Percentiles rank a stretch among this genome's conserved stretches.
Conservation (phyloP, 371 early-diverging fungal species). For the Syncephalastrum contaminatum region DNA sequence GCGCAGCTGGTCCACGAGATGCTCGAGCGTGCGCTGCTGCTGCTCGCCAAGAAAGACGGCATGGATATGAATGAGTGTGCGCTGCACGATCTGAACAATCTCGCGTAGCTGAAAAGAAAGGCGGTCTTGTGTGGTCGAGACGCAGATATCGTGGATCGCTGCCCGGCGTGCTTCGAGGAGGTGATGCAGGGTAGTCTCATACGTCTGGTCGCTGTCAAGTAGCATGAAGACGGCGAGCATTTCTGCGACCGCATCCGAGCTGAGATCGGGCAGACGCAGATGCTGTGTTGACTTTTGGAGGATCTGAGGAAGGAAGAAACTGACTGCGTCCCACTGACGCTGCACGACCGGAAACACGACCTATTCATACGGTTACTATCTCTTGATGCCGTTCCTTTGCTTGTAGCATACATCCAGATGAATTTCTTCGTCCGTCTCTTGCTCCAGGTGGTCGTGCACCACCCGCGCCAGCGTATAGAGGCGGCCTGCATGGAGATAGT, state of each 20-base stretch:
- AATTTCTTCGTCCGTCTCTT: constrained; percentile 24
- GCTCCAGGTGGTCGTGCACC: constrained; percentile 64
- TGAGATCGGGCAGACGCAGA: constrained; percentile 44
- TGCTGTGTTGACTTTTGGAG: constrained; percentile 58
- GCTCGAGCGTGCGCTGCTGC: constrained; percentile 23
- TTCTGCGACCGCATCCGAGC: constrained; percentile 62
- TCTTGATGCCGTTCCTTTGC: too few species aligned
- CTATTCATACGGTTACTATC: constrained; percentile 25
- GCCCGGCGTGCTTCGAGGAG: constrained; percentile 41
- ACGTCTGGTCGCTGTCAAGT: constrained; percentile 47
- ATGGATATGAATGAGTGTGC: constrained; percentile 40
- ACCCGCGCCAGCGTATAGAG: constrained; percentile 67
- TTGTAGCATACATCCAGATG: constrained; percentile 10
- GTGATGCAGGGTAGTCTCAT: constrained; percentile 34
- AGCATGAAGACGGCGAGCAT: constrained; percentile 63
- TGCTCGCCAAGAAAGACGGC: constrained; percentile 34
- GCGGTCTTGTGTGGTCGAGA: constrained; percentile 18
- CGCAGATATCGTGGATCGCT: constrained; percentile 36
- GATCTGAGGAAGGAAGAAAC: constrained; percentile 73
- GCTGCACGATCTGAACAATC: constrained; percentile 35
- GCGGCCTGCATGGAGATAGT: constrained; percentile 69
- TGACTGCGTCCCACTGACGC: constrained; percentile 85
- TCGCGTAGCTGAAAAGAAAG: constrained; percentile 35
- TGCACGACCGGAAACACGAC: constrained; percentile 78
- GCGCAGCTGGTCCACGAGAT: constrained; percentile 23